These are phyloP conservation scores for Aegilops sharonensis DNA, from an alignment of 176 grass and related monocot genomes.

Conservation along the genomic window DNA sequence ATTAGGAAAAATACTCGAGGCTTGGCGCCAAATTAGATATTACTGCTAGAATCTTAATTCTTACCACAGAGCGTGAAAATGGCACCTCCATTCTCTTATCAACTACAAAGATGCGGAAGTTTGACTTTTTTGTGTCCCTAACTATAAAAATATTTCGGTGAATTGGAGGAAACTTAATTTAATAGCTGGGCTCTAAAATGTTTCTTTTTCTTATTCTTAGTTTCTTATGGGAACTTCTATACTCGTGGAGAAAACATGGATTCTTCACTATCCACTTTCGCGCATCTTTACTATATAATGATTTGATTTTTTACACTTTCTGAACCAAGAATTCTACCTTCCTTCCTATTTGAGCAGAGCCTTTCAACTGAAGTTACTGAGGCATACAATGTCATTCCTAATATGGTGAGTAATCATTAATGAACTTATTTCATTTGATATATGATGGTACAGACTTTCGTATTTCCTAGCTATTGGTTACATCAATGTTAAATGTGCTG, in stretches of 20 bases:
- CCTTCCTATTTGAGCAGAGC: constrained; percentile 44
- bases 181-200: background rate
- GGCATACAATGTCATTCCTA: constrained; percentile 85
- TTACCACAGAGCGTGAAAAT: constrained; percentile 12
- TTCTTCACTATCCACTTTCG: background rate
- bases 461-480: background rate
- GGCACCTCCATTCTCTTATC: constrained; percentile 11
- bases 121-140: background rate
- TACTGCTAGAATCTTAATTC: background rate
- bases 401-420: constrained; percentile 61
- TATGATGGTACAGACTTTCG: background rate
- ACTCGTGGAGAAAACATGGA: background rate
- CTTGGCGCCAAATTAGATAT: background rate
- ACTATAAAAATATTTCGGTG: background rate
- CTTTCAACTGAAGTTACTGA: constrained; percentile 78
- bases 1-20: background rate
- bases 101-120: background rate
- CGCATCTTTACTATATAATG: background rate
- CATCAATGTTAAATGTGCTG: background rate
- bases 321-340: constrained; percentile 1
- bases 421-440: background rate
- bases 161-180: background rate
- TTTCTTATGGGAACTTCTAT: constrained; percentile 1
- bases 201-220: background rate
- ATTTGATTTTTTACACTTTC: constrained; percentile 16